Evolutionary conservation across 1,284 basidiomycete species (phyloP), one percentile per base, ranked within the genome.

Genomic region (Puccinia hordei): DNA sequence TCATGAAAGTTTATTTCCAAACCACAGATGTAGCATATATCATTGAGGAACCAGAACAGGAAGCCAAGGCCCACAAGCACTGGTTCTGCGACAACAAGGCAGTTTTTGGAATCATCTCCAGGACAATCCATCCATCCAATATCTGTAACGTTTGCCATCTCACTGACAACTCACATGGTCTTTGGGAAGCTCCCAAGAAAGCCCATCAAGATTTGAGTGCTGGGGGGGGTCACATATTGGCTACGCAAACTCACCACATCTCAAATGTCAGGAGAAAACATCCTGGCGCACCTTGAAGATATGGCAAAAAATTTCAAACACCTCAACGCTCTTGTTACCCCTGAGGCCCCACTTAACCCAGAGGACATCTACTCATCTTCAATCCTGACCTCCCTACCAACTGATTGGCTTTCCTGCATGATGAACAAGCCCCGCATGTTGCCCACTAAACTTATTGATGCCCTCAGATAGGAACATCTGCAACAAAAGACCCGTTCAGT

Each of bases 41-140:
- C 30, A 17, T 55, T 49, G 24, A 69, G 24, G n/a, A 69, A 17
- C 51, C 19, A 6, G 9, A 17, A 10, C 22, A 5, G 22, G 46
- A 17, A 8, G 27, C 35, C 27, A 73, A 73, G 55, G n/a, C 17
- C 12, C 24, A 73, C 6, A n/a, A 46, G 2, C 46, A 22, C 41
- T 71, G 68, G 68, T 38, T 15, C 12, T 13, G n/a, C 19, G 24
- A 71, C 30, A 71, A 71, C 22, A 71, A 71, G 19, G 68, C 68
- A 19, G 35, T 71, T 6, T 61, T 4, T 19, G 57, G 57, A 3
- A 35, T 61, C 10, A 30, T 61, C 33, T 61, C 57, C 12, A 4
- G n/a, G 24, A 61, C 33, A 2, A 66, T 66, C 13, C 27, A 66
- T n/a, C 63, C 63, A 41, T 5, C 63, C 13, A 72, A 72, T 44